phyloP scores from a whole-genome alignment of 441 rosid species.

The Dalechampia spathulata region DNA sequence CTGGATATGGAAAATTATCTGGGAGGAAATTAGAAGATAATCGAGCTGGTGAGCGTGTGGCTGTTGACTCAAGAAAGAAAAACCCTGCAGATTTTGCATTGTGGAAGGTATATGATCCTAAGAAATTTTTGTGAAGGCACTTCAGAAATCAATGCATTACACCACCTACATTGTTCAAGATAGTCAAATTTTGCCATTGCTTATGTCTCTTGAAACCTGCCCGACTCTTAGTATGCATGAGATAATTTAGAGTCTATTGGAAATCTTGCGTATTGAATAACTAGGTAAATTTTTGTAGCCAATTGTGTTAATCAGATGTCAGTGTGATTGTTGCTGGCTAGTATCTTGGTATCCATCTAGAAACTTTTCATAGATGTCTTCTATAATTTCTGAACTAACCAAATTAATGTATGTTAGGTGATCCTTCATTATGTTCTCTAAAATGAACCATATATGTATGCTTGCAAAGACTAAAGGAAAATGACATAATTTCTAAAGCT shows the following conservation, averaged over 20 bases:
- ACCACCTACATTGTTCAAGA: neutral
- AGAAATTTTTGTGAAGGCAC: neutral
- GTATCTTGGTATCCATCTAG: too few relatives aligned
- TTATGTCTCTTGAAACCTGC: neutral
- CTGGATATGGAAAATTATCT: constrained; percentile 68
- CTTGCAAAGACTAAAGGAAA: neutral
- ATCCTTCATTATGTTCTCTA: neutral
- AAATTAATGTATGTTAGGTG: too few relatives aligned
- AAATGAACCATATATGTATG: neutral
- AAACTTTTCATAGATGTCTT: too few relatives aligned
- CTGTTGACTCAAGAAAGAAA: constrained; percentile 75
- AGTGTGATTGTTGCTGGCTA: too few relatives aligned
- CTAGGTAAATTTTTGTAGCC: too few relatives aligned
- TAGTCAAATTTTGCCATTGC: neutral
- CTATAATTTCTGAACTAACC: too few relatives aligned
- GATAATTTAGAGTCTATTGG: neutral
- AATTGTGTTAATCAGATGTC: too few relatives aligned
- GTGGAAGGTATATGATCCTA: constrained; percentile 54
- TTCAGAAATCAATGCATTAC: neutral
- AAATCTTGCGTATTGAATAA: too few relatives aligned
- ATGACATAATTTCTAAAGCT: neutral
- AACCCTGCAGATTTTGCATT: constrained; percentile 92
- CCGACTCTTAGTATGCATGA: neutral
- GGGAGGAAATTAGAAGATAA: constrained; percentile 83
- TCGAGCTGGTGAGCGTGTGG: constrained; percentile 89